phyloP scores from a whole-genome alignment of 2,329 filamentous ascomycete genomes.

The Sarocladium strictum region DNA sequence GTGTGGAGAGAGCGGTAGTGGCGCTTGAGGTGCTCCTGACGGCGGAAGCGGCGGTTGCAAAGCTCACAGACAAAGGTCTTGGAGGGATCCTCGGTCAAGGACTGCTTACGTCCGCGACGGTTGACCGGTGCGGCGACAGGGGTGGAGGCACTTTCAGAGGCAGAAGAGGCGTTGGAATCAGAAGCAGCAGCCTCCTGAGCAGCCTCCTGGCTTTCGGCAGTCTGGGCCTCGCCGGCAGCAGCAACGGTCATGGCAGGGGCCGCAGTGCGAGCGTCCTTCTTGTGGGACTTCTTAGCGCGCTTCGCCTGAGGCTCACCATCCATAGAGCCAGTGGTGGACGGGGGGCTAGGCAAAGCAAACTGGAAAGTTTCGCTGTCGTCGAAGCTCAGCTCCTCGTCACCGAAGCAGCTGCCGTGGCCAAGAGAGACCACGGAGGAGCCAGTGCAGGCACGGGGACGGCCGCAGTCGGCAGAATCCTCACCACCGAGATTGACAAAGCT shows the following conservation, averaged over 20 bases:
- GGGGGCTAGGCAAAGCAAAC: constrained; percentile 57
- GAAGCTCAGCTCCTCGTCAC: constrained; percentile 69
- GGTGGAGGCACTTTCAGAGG: constrained; percentile 33
- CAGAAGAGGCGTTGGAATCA: constrained; percentile 33
- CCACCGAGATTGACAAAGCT: constrained; percentile 63
- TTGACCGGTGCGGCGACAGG: constrained; percentile 58
- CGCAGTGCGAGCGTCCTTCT: constrained; percentile 34
- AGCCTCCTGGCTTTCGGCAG: constrained; percentile 27
- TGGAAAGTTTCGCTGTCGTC: constrained; percentile 61
- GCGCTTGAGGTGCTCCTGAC: constrained; percentile 96
- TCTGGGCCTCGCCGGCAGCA: constrained; percentile 24
- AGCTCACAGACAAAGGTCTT: constrained; percentile 98
- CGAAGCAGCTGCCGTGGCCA: constrained; percentile 72
- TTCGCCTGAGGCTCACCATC: constrained; percentile 49
- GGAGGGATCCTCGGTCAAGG: constrained; percentile 90
- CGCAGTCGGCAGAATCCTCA: constrained; percentile 47
- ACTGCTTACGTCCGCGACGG: constrained; percentile 96
- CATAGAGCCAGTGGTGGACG: constrained; percentile 29
- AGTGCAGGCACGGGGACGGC: constrained; percentile 63
- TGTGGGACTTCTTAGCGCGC: constrained; percentile 47
- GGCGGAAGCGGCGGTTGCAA: constrained; percentile 94
- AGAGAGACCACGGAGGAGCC: constrained; percentile 62
- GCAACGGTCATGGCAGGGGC: constrained; percentile 38
- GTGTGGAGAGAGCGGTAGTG: constrained; percentile 98
- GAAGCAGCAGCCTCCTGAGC: constrained; percentile 27